Percentiles rank a stretch among this genome's conserved stretches.
Conservation (phyloP, 192 early-diverging fungal species). For the Podila minutissima region DNA sequence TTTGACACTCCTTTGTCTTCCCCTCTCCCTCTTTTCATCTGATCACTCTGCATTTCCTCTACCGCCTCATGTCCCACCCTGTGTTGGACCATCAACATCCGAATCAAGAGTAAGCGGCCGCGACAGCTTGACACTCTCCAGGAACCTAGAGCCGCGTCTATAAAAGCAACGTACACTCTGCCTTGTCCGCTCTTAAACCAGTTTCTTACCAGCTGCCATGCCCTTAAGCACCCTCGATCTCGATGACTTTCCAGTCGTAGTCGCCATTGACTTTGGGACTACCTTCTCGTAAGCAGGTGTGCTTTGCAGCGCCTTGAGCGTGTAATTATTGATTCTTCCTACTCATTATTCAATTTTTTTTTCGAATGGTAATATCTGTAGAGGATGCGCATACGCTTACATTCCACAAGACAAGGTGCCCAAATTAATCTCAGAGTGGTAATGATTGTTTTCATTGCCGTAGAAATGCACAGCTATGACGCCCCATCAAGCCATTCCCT, state of each 20-base stretch:
- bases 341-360: background rate
- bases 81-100: background rate
- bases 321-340: slow-evolving; percentile 1
- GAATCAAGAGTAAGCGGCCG: background rate
- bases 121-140: no score
- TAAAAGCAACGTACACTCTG: background rate
- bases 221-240: background rate
- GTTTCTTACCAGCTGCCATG: background rate
- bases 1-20: no score
- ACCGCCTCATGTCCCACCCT: background rate
- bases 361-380: slow-evolving; percentile 4
- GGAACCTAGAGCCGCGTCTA: background rate
- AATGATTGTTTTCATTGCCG: background rate
- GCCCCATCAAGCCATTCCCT: background rate
- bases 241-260: slow-evolving; percentile 12
- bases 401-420: slow-evolving; percentile 8
- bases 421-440: slow-evolving; percentile 9
- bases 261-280: slow-evolving; percentile 16
- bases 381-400: slow-evolving; percentile 21
- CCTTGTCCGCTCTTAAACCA: background rate
- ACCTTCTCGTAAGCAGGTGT: slow-evolving; percentile 19
- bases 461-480: background rate
- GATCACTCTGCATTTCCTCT: background rate
- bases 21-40: no score
- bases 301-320: background rate